phyloP scores from a whole-genome alignment of 2,329 filamentous ascomycete species.

The Phyllachora maydis region DNA sequence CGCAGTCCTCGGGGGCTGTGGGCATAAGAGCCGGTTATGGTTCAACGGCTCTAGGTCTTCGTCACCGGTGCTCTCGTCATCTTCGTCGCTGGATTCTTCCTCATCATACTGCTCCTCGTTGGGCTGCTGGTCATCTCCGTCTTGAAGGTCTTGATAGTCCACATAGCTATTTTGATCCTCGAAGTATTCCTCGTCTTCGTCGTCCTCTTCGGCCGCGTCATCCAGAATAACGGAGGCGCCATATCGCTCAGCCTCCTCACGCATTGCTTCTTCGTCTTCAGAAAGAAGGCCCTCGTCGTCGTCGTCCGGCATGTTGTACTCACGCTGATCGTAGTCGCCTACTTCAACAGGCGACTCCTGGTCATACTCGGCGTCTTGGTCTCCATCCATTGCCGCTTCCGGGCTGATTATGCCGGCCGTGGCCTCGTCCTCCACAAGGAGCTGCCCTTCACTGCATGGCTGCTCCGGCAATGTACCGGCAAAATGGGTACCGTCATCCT shows the following conservation, averaged over 20 bases:
- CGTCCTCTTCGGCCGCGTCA: constrained; percentile 5
- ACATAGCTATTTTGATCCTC: no score
- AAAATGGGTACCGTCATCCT: no score
- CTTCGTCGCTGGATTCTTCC: constrained; percentile 2
- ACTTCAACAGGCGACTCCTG: constrained; percentile 3
- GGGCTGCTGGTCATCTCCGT: no score
- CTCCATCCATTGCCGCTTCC: no score
- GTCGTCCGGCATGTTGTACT: constrained; percentile 6
- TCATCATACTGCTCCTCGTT: constrained; percentile 9
- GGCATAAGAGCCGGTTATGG: no score
- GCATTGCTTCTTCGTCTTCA: constrained; percentile 6
- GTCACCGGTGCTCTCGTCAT: no score
- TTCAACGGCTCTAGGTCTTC: no score
- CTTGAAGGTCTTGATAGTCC: no score
- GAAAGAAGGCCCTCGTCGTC: constrained; percentile 7
- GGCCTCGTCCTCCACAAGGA: constrained; percentile 3
- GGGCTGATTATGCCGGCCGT: no score
- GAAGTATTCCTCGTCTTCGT: constrained; percentile 10
- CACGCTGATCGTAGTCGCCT: constrained; percentile 8
- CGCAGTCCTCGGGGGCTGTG: constrained; percentile 1
- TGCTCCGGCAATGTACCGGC: no score
- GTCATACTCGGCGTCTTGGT: no score
- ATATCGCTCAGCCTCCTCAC: constrained; percentile 5
- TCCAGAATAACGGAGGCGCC: constrained; percentile 5
- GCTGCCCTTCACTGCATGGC: constrained; percentile 1